Evolutionary conservation across 306 rosid species (phyloP), one percentile per base, ranked within the genome.

Genomic region (Gastrolobium villosum): DNA sequence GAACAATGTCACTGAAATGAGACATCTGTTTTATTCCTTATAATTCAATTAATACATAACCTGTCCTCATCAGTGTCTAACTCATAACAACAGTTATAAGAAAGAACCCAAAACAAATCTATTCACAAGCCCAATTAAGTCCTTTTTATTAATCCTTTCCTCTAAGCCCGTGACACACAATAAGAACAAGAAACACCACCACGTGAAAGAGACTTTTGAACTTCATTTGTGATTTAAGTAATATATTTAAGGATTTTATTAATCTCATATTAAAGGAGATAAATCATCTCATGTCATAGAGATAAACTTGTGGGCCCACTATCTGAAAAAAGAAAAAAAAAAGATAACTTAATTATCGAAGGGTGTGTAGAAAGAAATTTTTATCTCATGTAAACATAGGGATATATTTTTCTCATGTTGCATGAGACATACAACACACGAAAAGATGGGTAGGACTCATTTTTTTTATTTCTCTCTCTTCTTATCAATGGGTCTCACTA

Each of bases 101-200:
- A 54, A 52, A 41, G 30, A 69, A 61, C 35, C 62, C 62, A 70
- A 75, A 77, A 69, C 31, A 53, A 67, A 40, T 54, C 14, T 26
- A 78, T 49, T 82, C 73, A 57, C 28, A 48, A 60, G n/a, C 50
- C 10, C 52, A 72, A 48, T 77, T 10, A 52, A 26, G 15, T 4
- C 49, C 2, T 59, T 62, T 67, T 45, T 34, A 73, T 73, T 60
- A 61, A 67, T 59, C 14, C 49, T 3, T 15, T 64, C 57, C 45
- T 49, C 20, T 43, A 68, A 68, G 85, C 93, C 91, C 84, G 86
- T 78, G 86, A 72, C 84, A 41, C 82, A 76, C 50, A 62, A 62
- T 79, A 64, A 57, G 36, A 70, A 69, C 53, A 82, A 77, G 7
- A 82, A 57, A 87, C 86, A 62, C 52, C 48, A 74, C 35, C 89